phyloP scores from a whole-genome alignment of 2,329 filamentous ascomycete genomes.

The Xylaria multiplex region DNA sequence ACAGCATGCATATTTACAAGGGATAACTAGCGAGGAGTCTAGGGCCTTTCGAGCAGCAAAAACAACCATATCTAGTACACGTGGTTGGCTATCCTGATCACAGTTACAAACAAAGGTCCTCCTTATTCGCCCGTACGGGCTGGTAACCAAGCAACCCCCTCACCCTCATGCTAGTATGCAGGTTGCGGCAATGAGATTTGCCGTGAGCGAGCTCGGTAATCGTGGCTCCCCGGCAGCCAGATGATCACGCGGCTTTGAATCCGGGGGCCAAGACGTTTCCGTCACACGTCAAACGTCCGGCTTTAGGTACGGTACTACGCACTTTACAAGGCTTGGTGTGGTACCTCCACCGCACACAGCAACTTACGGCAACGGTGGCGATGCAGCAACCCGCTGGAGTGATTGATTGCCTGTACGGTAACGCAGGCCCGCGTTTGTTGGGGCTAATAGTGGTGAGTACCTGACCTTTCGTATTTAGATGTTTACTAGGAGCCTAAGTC shows the following conservation, averaged over 20 bases:
- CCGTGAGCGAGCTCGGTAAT: conserved; percentile 1
- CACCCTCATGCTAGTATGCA: not conserved
- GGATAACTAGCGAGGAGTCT: not conserved
- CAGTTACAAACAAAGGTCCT: not conserved
- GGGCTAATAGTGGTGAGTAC: not conserved
- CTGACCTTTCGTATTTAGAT: not conserved
- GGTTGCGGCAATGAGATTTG: not conserved
- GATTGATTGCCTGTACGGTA: conserved; percentile 8
- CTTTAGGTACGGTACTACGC: conserved; percentile 8
- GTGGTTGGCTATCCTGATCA: not conserved
- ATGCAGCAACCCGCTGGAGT: conserved; percentile 5
- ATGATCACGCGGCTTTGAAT: conserved; percentile 20
- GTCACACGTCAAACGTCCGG: conserved; percentile 19
- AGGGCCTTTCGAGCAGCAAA: not conserved
- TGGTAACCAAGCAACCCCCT: not conserved
- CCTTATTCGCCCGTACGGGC: not conserved
- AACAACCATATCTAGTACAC: not conserved
- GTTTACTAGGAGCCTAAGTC: conserved; percentile 9
- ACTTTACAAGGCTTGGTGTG: conserved; percentile 3
- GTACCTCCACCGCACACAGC: not conserved
- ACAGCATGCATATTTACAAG: not conserved
- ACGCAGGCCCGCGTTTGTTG: not conserved
- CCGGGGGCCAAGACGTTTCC: conserved; percentile 19
- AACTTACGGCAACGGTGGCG: not conserved
- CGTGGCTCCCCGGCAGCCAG: conserved; percentile 15